phyloP scores from a whole-genome alignment of 805 yeast species.

The Citeromyces nyonsensis region DNA sequence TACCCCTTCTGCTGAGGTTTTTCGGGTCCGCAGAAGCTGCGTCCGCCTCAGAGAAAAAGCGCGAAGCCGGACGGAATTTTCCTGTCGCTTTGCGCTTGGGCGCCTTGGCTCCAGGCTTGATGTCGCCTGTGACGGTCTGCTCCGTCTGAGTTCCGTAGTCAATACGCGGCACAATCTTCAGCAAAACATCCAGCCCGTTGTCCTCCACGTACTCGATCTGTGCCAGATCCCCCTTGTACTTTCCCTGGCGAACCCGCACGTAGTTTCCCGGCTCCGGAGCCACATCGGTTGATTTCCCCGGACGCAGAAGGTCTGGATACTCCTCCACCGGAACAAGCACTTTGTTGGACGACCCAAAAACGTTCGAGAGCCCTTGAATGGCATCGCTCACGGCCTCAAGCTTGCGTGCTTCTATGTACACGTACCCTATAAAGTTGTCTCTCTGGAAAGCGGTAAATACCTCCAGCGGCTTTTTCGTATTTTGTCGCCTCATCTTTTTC shows the following conservation, averaged over 20 bases:
- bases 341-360: conserved; percentile 48
- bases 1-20: conserved; percentile 47
- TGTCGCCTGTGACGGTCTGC: conserved; percentile 7
- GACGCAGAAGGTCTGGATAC: conserved; percentile 83
- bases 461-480: conserved; percentile 65
- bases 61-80: conserved; percentile 68
- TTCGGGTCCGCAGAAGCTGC: conserved; percentile 77
- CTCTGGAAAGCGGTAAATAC: conserved; percentile 87
- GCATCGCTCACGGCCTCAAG: conserved; percentile 87
- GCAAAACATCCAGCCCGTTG: conserved; percentile 88
- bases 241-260: conserved; percentile 82
- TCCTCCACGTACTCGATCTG: conserved; percentile 87
- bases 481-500: conserved; percentile 65
- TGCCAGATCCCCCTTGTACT: conserved; percentile 86
- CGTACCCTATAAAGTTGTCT: conserved; percentile 82
- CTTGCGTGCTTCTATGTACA: conserved; percentile 88
- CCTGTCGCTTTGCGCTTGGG: conserved; percentile 4
- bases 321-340: conserved; percentile 90
- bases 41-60: conserved; percentile 78
- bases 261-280: conserved; percentile 86
- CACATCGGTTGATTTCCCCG: conserved; percentile 75
- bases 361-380: conserved; percentile 77
- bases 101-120: not conserved
- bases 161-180: conserved; percentile 83
- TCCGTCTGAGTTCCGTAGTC: conserved; percentile 63